Evolutionary conservation across 129 eudicot species (phyloP), one percentile per base, ranked within the genome.

Genomic region (Centaurea solstitialis): DNA sequence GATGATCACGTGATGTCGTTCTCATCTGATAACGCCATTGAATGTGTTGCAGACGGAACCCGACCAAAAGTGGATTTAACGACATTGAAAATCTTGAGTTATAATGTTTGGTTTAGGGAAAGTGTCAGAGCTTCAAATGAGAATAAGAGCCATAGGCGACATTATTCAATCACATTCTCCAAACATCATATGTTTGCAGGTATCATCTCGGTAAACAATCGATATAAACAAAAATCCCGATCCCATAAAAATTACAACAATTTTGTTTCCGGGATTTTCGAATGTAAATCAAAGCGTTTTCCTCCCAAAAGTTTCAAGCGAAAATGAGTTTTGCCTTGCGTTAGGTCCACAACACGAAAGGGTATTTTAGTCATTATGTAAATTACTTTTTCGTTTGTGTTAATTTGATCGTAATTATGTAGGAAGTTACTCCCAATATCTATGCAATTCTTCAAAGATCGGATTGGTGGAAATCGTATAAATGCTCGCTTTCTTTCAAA

Each of bases 351-450:
- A 50, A 15, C 20, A 50, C 62, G 62, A 50, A 50, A 50, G 62
- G 62, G 62, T 50, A 50, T 50, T 50, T 50, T 50, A 50, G 62
- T 13, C 62, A 50, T 50, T 50, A 13, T 50, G 17, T 4, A 50
- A 50, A 15, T 50, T 9, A 18, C 5, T 1, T 73, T 73, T 28
- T 65, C 4, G 45, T 76, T 68, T 7, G 12, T 73, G 37, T 66
- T 77, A 10, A 47, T 47, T 41, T 33, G 59, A 28, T 12, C 4
- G 5, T 64, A 40, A 35, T 74, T 72, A 23, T 87, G 79, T 84
- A 95, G 99, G 99, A 92, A 86, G 93, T 95, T 74, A 92, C 94
- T 68, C 93, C n/a, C n/a, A n/a, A n/a, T n/a, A n/a, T n/a, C n/a
- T n/a, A n/a, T n/a, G n/a, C n/a, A n/a, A n/a, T n/a, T 40, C 80